phyloP scores from a whole-genome alignment of 306 rosid genomes.

The Fragaria vesca region DNA sequence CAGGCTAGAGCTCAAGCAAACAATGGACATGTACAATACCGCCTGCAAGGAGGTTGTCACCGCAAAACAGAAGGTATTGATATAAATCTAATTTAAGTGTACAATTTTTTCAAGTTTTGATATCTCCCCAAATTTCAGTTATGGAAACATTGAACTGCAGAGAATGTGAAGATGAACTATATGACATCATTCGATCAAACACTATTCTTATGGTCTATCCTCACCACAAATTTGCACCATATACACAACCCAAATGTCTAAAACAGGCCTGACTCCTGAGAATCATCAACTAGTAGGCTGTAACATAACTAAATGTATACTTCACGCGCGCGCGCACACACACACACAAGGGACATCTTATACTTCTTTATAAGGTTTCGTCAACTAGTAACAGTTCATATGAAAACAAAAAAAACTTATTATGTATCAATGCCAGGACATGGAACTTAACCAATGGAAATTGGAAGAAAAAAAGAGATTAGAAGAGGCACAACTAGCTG shows the following conservation, averaged over 20 bases:
- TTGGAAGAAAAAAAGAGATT: constrained; percentile 52
- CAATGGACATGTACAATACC: constrained; percentile 84
- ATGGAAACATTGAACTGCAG: background rate
- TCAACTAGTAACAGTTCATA: background rate
- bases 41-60: constrained; percentile 81
- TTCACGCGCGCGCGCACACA: background rate
- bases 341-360: background rate
- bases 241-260: background rate
- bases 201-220: background rate
- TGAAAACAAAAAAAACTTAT: background rate
- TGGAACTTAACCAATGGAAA: constrained; percentile 73
- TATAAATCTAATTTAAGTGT: background rate
- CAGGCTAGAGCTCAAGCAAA: constrained; percentile 77
- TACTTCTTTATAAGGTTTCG: background rate
- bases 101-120: background rate
- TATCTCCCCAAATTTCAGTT: background rate
- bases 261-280: background rate
- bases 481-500: constrained; percentile 47
- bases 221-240: background rate
- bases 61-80: constrained; percentile 65
- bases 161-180: background rate
- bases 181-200: background rate
- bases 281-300: background rate
- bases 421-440: constrained; percentile 38
- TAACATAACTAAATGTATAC: background rate